Conservation (phyloP, 1,284 basidiomycete species). For the Sphagnurus paluster region DNA sequence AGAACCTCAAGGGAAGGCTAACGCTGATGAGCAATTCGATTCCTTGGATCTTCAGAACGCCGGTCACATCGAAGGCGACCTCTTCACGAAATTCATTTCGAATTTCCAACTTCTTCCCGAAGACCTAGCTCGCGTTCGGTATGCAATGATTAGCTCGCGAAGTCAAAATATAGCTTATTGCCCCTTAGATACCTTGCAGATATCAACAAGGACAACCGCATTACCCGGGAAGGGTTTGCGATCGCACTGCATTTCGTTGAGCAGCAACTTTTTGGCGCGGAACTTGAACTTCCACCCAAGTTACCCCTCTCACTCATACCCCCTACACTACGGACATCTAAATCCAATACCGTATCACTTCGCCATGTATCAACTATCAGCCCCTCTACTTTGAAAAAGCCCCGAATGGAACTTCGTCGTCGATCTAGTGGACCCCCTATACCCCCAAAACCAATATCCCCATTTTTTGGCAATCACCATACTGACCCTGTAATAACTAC, state of each 20-base stretch:
- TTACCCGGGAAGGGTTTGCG: conserved; percentile 90
- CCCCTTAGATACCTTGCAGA: too few relatives aligned
- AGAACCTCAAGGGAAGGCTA: conserved; percentile 21
- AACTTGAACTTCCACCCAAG: conserved; percentile 70
- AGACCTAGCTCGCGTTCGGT: conserved; percentile 36
- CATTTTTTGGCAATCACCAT: not conserved
- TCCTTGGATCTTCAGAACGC: conserved; percentile 24
- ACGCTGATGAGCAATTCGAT: conserved; percentile 27
- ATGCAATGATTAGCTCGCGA: too few relatives aligned
- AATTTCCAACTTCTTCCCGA: conserved; percentile 23
- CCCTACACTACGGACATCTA: conserved; percentile 58
- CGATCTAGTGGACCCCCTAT: conserved; percentile 6
- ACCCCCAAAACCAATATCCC: conserved; percentile 12
- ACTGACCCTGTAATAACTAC: not conserved
- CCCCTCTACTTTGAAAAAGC: conserved; percentile 1
- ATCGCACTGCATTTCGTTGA: conserved; percentile 94
- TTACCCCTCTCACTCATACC: conserved; percentile 79
- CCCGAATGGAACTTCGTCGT: not conserved
- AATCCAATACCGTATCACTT: conserved; percentile 4
- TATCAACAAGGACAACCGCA: conserved; percentile 79
- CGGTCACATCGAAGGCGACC: conserved; percentile 30
- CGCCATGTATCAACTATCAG: conserved; percentile 4
- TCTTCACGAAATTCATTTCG: conserved; percentile 28
- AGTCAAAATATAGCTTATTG: too few relatives aligned
- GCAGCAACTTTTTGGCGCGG: conserved; percentile 75